Evolutionary conservation across 176 grass and related monocot genomes (phyloP).

Genomic region (Rhynchospora breviuscula): DNA sequence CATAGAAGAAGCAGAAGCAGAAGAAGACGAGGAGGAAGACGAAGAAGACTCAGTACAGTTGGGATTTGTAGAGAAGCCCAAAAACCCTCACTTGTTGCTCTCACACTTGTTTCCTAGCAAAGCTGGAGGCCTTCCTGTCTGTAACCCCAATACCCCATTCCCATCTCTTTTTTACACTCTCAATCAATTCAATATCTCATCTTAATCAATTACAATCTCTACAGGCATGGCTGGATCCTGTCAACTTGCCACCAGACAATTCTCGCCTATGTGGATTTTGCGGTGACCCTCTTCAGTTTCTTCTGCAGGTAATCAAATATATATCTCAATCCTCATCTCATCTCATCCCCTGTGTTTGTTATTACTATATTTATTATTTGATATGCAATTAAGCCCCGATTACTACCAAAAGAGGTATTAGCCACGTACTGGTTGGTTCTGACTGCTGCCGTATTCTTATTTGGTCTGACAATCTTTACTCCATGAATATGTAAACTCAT

Average conservation of each 20-base stretch:
- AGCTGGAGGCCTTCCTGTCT: constrained; percentile 59
- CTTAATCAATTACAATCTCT: too few species aligned
- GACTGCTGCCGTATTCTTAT: too few species aligned
- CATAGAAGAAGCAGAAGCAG: constrained; percentile 12
- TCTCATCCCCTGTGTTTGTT: neutral
- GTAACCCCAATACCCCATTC: neutral
- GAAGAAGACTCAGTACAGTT: constrained; percentile 44
- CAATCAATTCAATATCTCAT: neutral
- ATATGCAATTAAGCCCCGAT: neutral
- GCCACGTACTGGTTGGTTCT: neutral
- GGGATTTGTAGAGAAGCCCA: constrained; percentile 54
- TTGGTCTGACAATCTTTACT: too few species aligned
- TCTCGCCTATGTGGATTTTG: constrained; percentile 56
- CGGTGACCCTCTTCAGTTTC: constrained; percentile 66
- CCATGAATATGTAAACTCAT: too few species aligned
- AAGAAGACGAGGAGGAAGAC: constrained; percentile 44
- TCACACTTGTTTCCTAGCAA: constrained; percentile 80
- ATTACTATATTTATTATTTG: neutral
- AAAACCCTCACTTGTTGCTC: constrained; percentile 47
- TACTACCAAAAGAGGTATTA: neutral
- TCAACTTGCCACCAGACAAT: constrained; percentile 54
- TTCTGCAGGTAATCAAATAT: constrained; percentile 72
- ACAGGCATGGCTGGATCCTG: constrained; percentile 71
- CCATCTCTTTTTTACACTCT: neutral
- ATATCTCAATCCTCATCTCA: too few species aligned